Evolutionary conservation across 257 asterid species (phyloP), one percentile per base, ranked within the genome.

Genomic region (Ophiorrhiza pumila): DNA sequence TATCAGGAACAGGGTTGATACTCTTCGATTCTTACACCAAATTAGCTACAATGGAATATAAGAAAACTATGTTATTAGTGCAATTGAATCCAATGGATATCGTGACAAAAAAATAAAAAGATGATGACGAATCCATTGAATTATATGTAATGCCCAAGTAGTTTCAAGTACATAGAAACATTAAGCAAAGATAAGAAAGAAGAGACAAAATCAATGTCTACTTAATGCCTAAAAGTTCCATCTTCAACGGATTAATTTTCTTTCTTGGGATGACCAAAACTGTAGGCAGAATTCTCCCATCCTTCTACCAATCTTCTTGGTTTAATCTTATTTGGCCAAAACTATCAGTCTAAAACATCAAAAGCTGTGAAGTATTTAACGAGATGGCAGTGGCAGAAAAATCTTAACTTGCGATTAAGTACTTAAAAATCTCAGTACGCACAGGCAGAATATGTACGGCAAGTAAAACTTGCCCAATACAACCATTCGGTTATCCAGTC

Each of bases 171-270:
- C 47, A 31, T 12, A n/a, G n/a, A n/a, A 69, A 69, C 32, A 31
- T 27, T 0, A 60, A 14, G n/a, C 25, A 15, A 60, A 60, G n/a
- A 7, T 32, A 17, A 4, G 25, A 60, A 60, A 32, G 31, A 73
- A 67, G 74, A 58, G 73, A 71, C 74, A 74, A 42, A 76, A 57
- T 23, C 63, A 62, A 57, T 60, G 79, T 69, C 81, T 70, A 73
- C 68, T 73, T 71, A 80, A 47, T 81, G 75, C 27, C 55, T 58
- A 72, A 58, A 74, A 56, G 31, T 52, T 42, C 31, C 46, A 76
- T 69, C 69, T 72, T 67, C 78, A 61, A 65, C 45, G 72, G 57
- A 68, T 63, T n/a, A n/a, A n/a, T n/a, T 72, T 74, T 76, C 76
- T 42, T 61, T 56, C 72, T 79, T 65, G 69, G 74, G 67, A 72